Conservation (phyloP, 2,329 filamentous ascomycete genomes). For the Aspergillus japonicus region DNA sequence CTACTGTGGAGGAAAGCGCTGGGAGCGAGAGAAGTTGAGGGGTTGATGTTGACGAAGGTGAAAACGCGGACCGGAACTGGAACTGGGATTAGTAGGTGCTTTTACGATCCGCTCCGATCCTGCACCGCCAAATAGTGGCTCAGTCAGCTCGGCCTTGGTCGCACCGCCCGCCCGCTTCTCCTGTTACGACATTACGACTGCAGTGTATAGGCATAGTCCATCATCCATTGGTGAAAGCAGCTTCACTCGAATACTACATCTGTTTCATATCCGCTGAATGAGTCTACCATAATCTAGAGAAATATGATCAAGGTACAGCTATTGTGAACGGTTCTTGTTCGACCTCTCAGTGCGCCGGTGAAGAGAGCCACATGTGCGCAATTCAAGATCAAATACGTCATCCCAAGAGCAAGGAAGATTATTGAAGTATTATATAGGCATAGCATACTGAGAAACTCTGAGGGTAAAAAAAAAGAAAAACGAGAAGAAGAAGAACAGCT, state of each 20-base stretch:
- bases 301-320: not conserved
- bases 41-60: conserved; percentile 31
- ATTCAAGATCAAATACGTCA: not conserved
- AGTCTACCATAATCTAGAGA: too few relatives aligned
- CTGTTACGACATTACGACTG: not conserved
- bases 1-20: conserved; percentile 32
- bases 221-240: not conserved
- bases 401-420: not conserved
- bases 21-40: conserved; percentile 23
- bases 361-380: not conserved
- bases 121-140: conserved; percentile 30
- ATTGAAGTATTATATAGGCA: conserved; percentile 34
- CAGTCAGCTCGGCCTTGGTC: conserved; percentile 16
- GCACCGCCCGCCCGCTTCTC: conserved; percentile 14
- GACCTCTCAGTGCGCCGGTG: not conserved
- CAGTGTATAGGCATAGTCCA: not conserved
- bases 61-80: conserved; percentile 33
- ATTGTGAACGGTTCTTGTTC: not conserved
- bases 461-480: conserved; percentile 12
- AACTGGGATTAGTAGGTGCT: conserved; percentile 25
- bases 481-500: conserved; percentile 27
- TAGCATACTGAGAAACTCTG: conserved; percentile 32
- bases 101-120: conserved; percentile 43
- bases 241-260: not conserved
- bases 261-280: too few relatives aligned